phyloP scores from a whole-genome alignment of 257 asterid genomes.

The Salvia miltiorrhiza region DNA sequence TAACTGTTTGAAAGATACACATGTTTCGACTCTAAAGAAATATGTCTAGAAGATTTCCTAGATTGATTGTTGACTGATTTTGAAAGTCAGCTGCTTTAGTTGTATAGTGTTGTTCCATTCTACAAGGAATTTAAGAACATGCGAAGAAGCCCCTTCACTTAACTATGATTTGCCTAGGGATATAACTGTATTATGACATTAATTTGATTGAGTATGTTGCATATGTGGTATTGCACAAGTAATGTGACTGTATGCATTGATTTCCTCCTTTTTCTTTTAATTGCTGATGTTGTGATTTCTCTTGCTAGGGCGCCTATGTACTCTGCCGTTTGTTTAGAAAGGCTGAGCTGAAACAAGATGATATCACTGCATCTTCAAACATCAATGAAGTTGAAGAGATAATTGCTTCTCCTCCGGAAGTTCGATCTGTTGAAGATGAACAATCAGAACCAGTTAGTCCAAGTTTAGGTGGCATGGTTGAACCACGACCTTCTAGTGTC shows the following conservation, averaged over 20 bases:
- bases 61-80: neutral
- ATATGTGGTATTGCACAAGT: neutral
- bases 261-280: neutral
- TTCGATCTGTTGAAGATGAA: slow-evolving; percentile 45
- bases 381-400: slow-evolving; percentile 45
- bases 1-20: neutral
- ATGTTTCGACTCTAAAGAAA: neutral
- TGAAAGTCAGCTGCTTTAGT: neutral
- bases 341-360: slow-evolving; percentile 65
- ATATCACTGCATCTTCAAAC: slow-evolving; percentile 40
- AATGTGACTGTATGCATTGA: neutral
- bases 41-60: neutral
- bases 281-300: slow-evolving; percentile 20
- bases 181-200: neutral
- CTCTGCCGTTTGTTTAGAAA: slow-evolving; percentile 88
- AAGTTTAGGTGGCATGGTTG: slow-evolving; percentile 18
- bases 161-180: neutral
- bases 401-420: slow-evolving; percentile 40
- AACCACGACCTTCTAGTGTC: slow-evolving; percentile 29
- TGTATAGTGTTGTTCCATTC: neutral
- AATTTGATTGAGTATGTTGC: neutral
- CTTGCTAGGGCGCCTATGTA: slow-evolving; percentile 69
- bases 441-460: slow-evolving; percentile 48
- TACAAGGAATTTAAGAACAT: neutral
- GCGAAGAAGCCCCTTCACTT: neutral